A percentile compares a stretch with the other conserved stretches of the same genome.
phyloP scores from a whole-genome alignment of 495 filamentous ascomycete genomes.

The Penicillium goetzii region DNA sequence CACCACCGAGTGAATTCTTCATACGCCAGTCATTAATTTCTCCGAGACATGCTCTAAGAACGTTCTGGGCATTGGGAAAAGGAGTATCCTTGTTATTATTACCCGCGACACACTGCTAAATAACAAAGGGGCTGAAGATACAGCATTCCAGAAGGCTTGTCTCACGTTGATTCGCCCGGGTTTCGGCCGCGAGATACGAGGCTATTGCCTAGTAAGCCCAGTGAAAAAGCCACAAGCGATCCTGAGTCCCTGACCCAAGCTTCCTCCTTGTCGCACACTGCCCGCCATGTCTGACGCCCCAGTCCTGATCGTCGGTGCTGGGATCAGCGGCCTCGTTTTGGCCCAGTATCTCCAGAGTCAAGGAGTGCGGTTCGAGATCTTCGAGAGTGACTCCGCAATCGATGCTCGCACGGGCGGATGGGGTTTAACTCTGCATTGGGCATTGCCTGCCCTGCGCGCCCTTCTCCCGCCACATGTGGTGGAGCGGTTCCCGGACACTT shows the following conservation, averaged over 20 bases:
- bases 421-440: slow-evolving; percentile 65
- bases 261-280: background rate
- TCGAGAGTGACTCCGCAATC: slow-evolving; percentile 55
- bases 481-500: slow-evolving; percentile 50
- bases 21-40: background rate
- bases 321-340: slow-evolving; percentile 61
- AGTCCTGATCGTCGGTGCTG: slow-evolving; percentile 62
- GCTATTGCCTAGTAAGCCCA: background rate
- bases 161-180: background rate
- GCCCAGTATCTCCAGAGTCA: slow-evolving; percentile 59
- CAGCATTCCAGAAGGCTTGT: background rate
- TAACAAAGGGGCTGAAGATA: background rate
- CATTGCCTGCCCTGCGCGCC: slow-evolving; percentile 51
- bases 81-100: background rate
- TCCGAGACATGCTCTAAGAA: background rate
- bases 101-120: background rate
- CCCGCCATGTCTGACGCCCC: slow-evolving; percentile 28
- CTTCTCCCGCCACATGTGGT: slow-evolving; percentile 55
- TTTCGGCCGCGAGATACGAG: background rate
- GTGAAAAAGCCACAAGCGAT: slow-evolving; percentile 2
- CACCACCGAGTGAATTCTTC: background rate
- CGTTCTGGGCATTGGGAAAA: background rate
- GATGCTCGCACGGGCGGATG: slow-evolving; percentile 55
- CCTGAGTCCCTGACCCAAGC: background rate
- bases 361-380: slow-evolving; percentile 53